Evolutionary conservation across 306 rosid species (phyloP).

Genomic region (Prunus mume): DNA sequence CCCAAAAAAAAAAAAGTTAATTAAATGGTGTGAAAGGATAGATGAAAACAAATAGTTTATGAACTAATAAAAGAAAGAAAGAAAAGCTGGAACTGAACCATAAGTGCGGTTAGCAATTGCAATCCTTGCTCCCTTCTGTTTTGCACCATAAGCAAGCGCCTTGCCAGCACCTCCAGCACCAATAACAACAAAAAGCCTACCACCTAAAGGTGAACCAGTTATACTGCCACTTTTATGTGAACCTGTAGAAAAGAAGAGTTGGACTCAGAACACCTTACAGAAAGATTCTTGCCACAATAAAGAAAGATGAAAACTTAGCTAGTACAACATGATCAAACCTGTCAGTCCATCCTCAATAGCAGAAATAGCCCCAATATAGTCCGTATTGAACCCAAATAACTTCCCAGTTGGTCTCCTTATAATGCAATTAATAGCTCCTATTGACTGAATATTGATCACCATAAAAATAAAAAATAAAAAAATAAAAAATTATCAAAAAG

Average conservation of each 20-base stretch:
- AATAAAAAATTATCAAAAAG: conserved; percentile 11
- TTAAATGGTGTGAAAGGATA: background rate
- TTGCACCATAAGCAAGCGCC: conserved; percentile 96
- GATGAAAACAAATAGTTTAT: conserved; percentile 8
- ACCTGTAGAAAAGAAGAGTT: conserved; percentile 32
- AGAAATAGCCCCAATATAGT: conserved; percentile 80
- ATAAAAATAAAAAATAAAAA: background rate
- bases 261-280: conserved; percentile 10
- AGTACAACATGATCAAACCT: conserved; percentile 45
- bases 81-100: conserved; percentile 43
- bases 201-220: conserved; percentile 70
- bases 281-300: conserved; percentile 16
- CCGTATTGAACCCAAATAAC: conserved; percentile 81
- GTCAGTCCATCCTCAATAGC: conserved; percentile 83
- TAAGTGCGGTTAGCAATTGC: conserved; percentile 93
- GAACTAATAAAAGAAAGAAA: conserved; percentile 1
- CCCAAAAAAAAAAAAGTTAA: background rate
- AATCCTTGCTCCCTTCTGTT: conserved; percentile 84
- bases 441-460: conserved; percentile 44
- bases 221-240: conserved; percentile 33
- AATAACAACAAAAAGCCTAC: conserved; percentile 80
- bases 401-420: conserved; percentile 80
- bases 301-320: background rate
- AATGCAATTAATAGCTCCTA: conserved; percentile 88
- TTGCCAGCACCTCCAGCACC: conserved; percentile 99